Percentiles rank a stretch among this genome's conserved stretches.
Evolutionary conservation across 1,284 basidiomycete species (phyloP).

Genomic region (Leccinum insigne): DNA sequence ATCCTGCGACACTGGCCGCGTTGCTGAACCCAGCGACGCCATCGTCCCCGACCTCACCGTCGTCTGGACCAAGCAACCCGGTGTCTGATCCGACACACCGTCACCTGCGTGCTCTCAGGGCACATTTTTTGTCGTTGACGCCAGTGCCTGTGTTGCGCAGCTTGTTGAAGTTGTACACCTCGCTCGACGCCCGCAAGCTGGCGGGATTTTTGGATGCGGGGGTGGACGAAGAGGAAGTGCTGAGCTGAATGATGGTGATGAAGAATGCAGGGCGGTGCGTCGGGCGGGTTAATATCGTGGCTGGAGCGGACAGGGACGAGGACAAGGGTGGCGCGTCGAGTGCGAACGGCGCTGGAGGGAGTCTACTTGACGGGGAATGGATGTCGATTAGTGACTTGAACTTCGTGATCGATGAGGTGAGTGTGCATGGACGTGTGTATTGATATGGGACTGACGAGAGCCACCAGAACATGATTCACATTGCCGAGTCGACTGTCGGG

Average conservation of each 20-base stretch:
- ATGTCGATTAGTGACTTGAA: slow-evolving; percentile 93
- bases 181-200: slow-evolving; percentile 89
- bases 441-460: slow-evolving; percentile 5
- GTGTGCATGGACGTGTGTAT: slow-evolving; percentile 31
- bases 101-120: slow-evolving; percentile 57
- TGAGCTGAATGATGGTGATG: slow-evolving; percentile 97
- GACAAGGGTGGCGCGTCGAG: slow-evolving; percentile 10
- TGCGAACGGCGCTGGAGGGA: slow-evolving; percentile 32
- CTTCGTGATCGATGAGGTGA: slow-evolving; percentile 91
- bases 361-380: slow-evolving; percentile 84
- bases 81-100: slow-evolving; percentile 80
- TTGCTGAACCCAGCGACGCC: slow-evolving; percentile 46
- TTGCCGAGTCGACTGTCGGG: slow-evolving; percentile 92
- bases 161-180: slow-evolving; percentile 95
- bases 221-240: slow-evolving; percentile 87
- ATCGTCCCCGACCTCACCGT: slow-evolving; percentile 27
- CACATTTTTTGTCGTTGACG: slow-evolving; percentile 80
- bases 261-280: slow-evolving; percentile 85
- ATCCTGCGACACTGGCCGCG: slow-evolving; percentile 61
- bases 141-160: slow-evolving; percentile 86
- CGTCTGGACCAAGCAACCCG: slow-evolving; percentile 16
- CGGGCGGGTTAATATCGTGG: slow-evolving; percentile 43
- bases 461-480: slow-evolving; percentile 88
- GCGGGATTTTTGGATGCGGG: slow-evolving; percentile 82
- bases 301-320: slow-evolving; percentile 28